Evolutionary conservation across 371 early-diverging fungal genomes (phyloP), one percentile per base, ranked within the genome.

Genomic region (Apophysomyces variabilis): DNA sequence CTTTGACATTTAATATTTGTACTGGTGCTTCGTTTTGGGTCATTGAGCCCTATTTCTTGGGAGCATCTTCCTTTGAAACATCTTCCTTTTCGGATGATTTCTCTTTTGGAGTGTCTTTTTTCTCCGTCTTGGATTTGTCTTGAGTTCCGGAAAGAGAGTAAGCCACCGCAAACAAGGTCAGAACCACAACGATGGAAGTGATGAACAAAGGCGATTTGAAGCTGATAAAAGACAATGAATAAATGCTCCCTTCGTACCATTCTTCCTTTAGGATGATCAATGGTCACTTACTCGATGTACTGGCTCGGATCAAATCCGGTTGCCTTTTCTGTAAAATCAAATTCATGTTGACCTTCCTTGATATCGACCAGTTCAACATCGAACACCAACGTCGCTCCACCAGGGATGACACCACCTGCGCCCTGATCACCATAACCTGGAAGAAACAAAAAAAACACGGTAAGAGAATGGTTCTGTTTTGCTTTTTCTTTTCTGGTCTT

Each of bases 311-410:
- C 57, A 11, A 38, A 37, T 18, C n/a, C 38, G 37, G 18, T 7
- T 38, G 21, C 41, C 36, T 18, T 12, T 8, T 14, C 21, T 16
- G 16, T n/a, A 2, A 21, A 8, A 38, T 35, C 18, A 46, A 37
- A 38, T 38, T 59, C 47, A 16, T n/a, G 43, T n/a, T 54, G 8
- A 5, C 74, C 74, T 38, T 65, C 74, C 36, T 85, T 87, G 68
- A 90, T 88, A 18, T 78, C 79, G 32, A 89, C 14, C 38, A 90
- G 67, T 66, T 89, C 87, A 6, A 89, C 89, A 8, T 89, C 89
- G 66, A 90, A 90, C n/a, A 89, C 87, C 13, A 90, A 66, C 16
- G 87, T 83, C 7, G 89, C 83, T 14, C 75, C 80, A 66, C 79
- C 76, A 6, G 90, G 90, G 68, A 90, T 89, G 38, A 73, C 72